A percentile compares a stretch with the other conserved stretches of the same genome.
Conservation (phyloP, 306 rosid genomes). For the Senna tora region DNA sequence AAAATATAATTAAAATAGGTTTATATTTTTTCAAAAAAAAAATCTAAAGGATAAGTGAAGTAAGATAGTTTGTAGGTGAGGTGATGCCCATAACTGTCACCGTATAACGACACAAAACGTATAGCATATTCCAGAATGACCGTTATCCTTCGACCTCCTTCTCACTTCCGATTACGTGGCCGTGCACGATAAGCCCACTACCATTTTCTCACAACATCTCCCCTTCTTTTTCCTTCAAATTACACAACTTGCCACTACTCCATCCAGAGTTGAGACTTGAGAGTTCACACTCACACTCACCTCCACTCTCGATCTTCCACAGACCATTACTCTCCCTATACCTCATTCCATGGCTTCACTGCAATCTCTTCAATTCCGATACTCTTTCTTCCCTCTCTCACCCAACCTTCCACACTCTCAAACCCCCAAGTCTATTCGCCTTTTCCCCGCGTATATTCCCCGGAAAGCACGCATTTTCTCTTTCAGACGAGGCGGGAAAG, state of each 20-base stretch:
- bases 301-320: neutral
- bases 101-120: slow-evolving; percentile 30
- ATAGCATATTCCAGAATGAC: slow-evolving; percentile 35
- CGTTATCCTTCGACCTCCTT: neutral
- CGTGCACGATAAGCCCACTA: slow-evolving; percentile 5
- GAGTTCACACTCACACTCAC: no score
- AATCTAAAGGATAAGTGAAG: no score
- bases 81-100: neutral
- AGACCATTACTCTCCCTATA: neutral
- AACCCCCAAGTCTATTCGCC: slow-evolving; percentile 31
- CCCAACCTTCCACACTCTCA: slow-evolving; percentile 30
- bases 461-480: slow-evolving; percentile 45
- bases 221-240: slow-evolving; percentile 21
- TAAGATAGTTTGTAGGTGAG: neutral
- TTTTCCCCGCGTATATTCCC: slow-evolving; percentile 35
- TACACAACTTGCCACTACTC: slow-evolving; percentile 47
- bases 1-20: no score
- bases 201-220: neutral
- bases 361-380: slow-evolving; percentile 53
- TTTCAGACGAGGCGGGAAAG: slow-evolving; percentile 3
- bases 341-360: slow-evolving; percentile 57
- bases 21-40: no score
- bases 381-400: slow-evolving; percentile 36
- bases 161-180: slow-evolving; percentile 11
- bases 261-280: no score